Conservation (phyloP, 805 yeast genomes). For the Kodamaea hsintzibuensis region DNA sequence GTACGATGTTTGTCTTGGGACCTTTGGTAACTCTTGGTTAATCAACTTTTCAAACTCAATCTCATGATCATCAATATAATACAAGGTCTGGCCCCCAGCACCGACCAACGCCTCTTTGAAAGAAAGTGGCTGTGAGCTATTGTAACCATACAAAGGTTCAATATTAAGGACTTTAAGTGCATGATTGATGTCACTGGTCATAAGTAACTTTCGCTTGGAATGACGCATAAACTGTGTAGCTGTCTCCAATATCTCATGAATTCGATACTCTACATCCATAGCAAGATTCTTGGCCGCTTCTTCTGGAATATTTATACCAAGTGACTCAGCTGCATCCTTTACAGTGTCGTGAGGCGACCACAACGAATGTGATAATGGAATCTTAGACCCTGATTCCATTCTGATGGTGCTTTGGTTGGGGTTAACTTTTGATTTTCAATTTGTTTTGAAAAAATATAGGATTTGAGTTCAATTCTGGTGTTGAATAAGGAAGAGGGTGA, state of each 20-base stretch:
- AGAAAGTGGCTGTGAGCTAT: slow-evolving; percentile 64
- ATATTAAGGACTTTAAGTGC: slow-evolving; percentile 85
- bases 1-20: slow-evolving; percentile 88
- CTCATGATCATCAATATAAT: slow-evolving; percentile 89
- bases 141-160: slow-evolving; percentile 93
- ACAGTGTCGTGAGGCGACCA: slow-evolving; percentile 99
- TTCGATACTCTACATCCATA: slow-evolving; percentile 98
- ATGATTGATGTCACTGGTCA: slow-evolving; percentile 77
- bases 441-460: background rate
- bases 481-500: background rate
- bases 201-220: slow-evolving; percentile 76
- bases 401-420: background rate
- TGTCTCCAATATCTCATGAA: slow-evolving; percentile 92
- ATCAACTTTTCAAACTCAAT: slow-evolving; percentile 91
- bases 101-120: slow-evolving; percentile 87
- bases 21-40: slow-evolving; percentile 92
- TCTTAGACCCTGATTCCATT: slow-evolving; percentile 40
- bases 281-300: slow-evolving; percentile 94
- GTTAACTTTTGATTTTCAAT: background rate
- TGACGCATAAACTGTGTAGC: slow-evolving; percentile 96
- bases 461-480: background rate
- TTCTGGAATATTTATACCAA: slow-evolving; percentile 83
- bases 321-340: slow-evolving; percentile 89
- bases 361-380: slow-evolving; percentile 79
- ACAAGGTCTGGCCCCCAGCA: slow-evolving; percentile 85